Conservation (phyloP, 2,329 filamentous ascomycete species). For the Cadophora gregata region DNA sequence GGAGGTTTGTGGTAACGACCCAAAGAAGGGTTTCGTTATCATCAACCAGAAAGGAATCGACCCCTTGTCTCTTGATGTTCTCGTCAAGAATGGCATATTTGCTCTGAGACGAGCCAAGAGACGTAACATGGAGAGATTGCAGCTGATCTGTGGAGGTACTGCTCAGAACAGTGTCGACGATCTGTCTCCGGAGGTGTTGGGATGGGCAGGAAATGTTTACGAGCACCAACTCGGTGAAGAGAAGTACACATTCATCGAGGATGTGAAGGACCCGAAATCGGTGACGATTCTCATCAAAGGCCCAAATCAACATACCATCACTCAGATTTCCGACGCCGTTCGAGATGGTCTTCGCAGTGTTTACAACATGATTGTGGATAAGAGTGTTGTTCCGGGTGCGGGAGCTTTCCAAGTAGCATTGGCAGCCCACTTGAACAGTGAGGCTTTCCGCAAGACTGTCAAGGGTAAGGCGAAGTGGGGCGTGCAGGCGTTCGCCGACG, state of each 20-base stretch:
- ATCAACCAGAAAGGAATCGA: constrained; percentile 99
- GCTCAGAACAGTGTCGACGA: constrained; percentile 98
- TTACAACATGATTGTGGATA: constrained; percentile 99
- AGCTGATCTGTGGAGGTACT: constrained; percentile 88
- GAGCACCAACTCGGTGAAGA: constrained; percentile 98
- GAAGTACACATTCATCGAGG: constrained; percentile 98
- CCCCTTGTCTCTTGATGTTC: constrained; percentile 90
- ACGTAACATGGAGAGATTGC: constrained; percentile 98
- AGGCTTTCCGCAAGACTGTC: constrained; percentile 84
- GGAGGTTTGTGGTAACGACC: constrained; percentile 91
- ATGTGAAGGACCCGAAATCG: constrained; percentile 98
- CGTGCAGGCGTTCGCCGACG: constrained; percentile 93
- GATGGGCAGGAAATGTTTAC: constrained; percentile 96
- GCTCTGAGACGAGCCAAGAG: constrained; percentile 94
- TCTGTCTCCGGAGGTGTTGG: constrained; percentile 82
- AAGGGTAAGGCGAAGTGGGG: constrained; percentile 99
- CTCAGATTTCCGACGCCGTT: constrained; percentile 95
- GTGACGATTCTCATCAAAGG: constrained; percentile 98
- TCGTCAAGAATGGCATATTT: constrained; percentile 98
- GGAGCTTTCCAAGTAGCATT: constrained; percentile 97
- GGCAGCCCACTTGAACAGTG: constrained; percentile 83
- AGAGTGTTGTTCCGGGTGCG: constrained; percentile 90
- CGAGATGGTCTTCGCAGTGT: constrained; percentile 93
- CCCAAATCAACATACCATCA: constrained; percentile 94
- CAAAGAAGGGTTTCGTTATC: constrained; percentile 94